Conservation (phyloP, 1,284 basidiomycete genomes). For the Naganishia sp. region DNA sequence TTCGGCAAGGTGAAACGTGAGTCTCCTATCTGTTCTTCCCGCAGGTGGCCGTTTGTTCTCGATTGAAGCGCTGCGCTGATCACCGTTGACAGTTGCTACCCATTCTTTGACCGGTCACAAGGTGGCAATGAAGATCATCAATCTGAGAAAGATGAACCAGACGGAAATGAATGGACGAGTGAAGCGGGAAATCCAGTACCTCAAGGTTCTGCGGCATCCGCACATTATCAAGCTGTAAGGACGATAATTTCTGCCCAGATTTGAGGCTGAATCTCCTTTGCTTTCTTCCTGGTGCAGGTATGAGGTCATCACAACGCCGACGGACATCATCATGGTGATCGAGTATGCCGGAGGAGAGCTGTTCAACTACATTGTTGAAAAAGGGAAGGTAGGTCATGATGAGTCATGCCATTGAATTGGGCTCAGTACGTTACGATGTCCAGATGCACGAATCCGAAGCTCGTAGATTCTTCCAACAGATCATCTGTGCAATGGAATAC, state of each 20-base stretch:
- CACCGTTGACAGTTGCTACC: constrained; percentile 68
- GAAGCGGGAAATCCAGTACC: constrained; percentile 92
- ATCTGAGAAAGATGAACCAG: constrained; percentile 87
- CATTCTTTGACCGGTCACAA: constrained; percentile 93
- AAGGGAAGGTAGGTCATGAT: constrained; percentile 59
- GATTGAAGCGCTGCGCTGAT: not conserved
- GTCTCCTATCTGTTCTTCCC: not conserved
- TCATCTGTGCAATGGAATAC: constrained; percentile 93
- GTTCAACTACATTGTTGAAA: constrained; percentile 90
- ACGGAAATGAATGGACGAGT: constrained; percentile 90
- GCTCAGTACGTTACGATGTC: not conserved
- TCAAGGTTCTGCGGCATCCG: constrained; percentile 84
- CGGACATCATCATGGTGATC: constrained; percentile 93
- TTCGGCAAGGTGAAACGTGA: constrained; percentile 99
- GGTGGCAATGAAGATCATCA: constrained; percentile 98
- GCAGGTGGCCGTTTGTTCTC: not conserved
- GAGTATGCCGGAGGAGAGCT: constrained; percentile 90
- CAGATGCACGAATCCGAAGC: constrained; percentile 82
- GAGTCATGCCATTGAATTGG: too few relatives aligned
- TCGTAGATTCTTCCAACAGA: constrained; percentile 90
- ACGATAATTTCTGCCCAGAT: not conserved
- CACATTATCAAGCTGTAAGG: constrained; percentile 93
- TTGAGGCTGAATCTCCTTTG: not conserved
- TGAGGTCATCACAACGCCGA: constrained; percentile 89
- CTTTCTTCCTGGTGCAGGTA: constrained; percentile 61